These are phyloP conservation scores for Colletotrichum tropicale DNA, from an alignment of 2,329 filamentous ascomycete genomes.

Conservation along the genomic window DNA sequence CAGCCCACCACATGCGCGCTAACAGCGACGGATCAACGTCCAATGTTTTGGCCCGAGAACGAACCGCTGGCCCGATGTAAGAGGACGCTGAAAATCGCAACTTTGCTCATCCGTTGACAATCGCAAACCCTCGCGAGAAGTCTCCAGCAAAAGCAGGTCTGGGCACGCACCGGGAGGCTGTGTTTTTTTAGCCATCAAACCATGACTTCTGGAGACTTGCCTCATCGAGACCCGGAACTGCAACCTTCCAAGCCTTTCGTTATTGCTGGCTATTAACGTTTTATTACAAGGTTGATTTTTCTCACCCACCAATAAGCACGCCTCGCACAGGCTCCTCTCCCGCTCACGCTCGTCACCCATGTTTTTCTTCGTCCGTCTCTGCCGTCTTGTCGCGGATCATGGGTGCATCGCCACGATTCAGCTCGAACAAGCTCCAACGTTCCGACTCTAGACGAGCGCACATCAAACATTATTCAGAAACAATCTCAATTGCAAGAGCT, in stretches of 20 bases:
- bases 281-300: neutral
- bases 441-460: slow-evolving; percentile 11
- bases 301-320: neutral
- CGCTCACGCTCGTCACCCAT: neutral
- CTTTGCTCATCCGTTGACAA: slow-evolving; percentile 1
- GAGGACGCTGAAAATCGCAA: slow-evolving; percentile 4
- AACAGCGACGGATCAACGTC: neutral
- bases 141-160: neutral
- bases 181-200: neutral
- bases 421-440: neutral
- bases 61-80: slow-evolving; percentile 6
- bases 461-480: slow-evolving; percentile 19
- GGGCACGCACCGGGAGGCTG: slow-evolving; percentile 8
- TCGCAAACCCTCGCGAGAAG: neutral
- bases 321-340: neutral
- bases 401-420: slow-evolving; percentile 15
- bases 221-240: neutral
- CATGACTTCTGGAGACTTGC: neutral
- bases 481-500: neutral
- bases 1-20: neutral
- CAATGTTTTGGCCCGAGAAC: neutral
- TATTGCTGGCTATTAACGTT: neutral
- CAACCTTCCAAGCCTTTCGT: neutral
- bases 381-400: slow-evolving; percentile 4
- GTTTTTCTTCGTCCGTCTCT: neutral